phyloP scores from a whole-genome alignment of 2,329 filamentous ascomycete species.

The Trichoderma atrobrunneum region DNA sequence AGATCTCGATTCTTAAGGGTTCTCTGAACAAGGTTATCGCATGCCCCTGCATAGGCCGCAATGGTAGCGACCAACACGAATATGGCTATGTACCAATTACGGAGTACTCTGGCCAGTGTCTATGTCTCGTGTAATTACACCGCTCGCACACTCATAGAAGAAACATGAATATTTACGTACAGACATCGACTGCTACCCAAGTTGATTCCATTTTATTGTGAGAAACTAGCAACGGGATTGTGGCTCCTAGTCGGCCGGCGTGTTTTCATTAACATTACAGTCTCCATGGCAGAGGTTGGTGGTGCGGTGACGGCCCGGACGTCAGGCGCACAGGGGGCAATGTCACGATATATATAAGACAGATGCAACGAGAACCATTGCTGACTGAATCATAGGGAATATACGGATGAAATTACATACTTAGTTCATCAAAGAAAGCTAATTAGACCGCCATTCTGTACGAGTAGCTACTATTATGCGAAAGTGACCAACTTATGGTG shows the following conservation, averaged over 20 bases:
- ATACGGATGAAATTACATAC: not conserved
- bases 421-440: not conserved
- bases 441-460: not conserved
- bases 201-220: not conserved
- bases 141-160: not conserved
- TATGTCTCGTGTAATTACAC: not conserved
- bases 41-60: not conserved
- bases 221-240: too few relatives aligned
- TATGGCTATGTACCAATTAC: not conserved
- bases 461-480: too few relatives aligned
- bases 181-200: not conserved
- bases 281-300: not conserved
- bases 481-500: not conserved
- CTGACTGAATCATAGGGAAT: not conserved
- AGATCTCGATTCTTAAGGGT: not conserved
- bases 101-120: not conserved
- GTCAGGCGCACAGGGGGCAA: not conserved
- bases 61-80: not conserved
- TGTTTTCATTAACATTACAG: not conserved
- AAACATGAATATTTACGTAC: not conserved
- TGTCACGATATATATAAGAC: not conserved
- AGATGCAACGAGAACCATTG: not conserved
- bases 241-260: too few relatives aligned
- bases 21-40: not conserved
- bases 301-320: not conserved